Base-by-base conservation (phyloP, 2,329 filamentous ascomycete species). In the Fusarium proliferatum region DNA sequence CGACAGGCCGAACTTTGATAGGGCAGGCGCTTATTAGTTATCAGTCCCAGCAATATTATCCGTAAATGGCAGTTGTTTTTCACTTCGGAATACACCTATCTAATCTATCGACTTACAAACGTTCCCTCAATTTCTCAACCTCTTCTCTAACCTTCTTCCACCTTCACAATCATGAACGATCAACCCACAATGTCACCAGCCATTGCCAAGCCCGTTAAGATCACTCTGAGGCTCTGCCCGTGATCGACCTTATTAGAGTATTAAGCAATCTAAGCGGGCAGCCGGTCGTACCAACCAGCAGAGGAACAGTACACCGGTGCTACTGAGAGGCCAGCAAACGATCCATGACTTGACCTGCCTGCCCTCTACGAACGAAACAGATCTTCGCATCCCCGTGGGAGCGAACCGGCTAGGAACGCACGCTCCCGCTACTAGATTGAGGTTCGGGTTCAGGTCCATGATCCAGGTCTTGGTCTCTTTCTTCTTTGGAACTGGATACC, bases 341-440 rank as follows among this genome's bases (percentile, higher is more conserved):
- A 48, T 53, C 49, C 58, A 59, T 48, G 71, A 66, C 56, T 58
- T 38, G 53, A 46, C 64, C 53, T 69, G 23, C 63, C 58, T 67
- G n/a, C 43, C 49, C 48, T 71, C 63, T 71, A 23, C 39, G 43
- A 66, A 64, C 49, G 53, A 51, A 42, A 33, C 30, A 48, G 61
- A 61, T 69, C 56, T 48, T 70, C 71, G 51, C 52, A 28, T 69
- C 69, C 48, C 56, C 53, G 49, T 61, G 65, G 53, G 60, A 66
- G 56, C 52, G 56, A 71, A 60, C 58, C 52, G 55, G 52, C 68
- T 55, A 74, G 68, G 71, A 60, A 65, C 67, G 52, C 72, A 66
- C 60, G 48, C 59, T 72, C 60, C 72, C 72, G 72, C 49, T 75
- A 52, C 46, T 56, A 49, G 43, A 28, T 51, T 53, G 36, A 42